Evolutionary conservation across 2,329 filamentous ascomycete species (phyloP), one percentile per base, ranked within the genome.

Genomic region (Biscogniauxia marginata): DNA sequence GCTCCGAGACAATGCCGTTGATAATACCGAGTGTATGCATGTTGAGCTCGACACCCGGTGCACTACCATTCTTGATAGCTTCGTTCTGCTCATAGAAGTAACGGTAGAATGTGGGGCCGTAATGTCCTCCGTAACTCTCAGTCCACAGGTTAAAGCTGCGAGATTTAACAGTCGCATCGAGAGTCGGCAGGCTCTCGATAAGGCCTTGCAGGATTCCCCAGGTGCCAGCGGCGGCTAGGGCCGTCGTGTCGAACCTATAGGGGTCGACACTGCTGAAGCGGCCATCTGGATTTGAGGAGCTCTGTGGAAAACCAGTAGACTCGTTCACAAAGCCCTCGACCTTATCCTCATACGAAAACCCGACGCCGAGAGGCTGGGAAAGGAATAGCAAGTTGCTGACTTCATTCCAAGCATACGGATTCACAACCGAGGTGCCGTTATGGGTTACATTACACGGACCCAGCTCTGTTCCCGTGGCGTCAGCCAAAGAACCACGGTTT

Each of bases 121-220:
- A 70, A 25, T 67, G 79, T 53, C 76, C 76, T 58, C 76, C 74
- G 44, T 72, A 81, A 48, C 75, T 81, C 67, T 86, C 83, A 0
- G 83, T 84, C 74, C 81, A 85, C 39, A 86, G 72, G 59, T 84
- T 84, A 67, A 85, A 83, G 25, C 75, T 77, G 62, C 77, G 80
- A 23, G 77, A 79, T 55, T 77, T 74, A 54, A 83, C 73, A n/a
- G 72, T 73, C 16, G 72, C 70, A 59, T 81, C 78, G 7, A 83
- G 67, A 4, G 23, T 49, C 6, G 68, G 67, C 6, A 71, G 52
- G 1, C 64, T 56, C 22, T 66, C 46, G 43, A 71, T 53, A 24
- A 71, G 63, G 3, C 58, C 67, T 52, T 70, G 68, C 5, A 70
- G 49, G 8, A 70, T 57, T 45, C 69, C 68, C 67, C 67, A 70